Evolutionary conservation across 225 moss, liverwort and hornwort genomes (phyloP), one percentile per base, ranked within the genome.

Genomic region (Marchantia paleacea): DNA sequence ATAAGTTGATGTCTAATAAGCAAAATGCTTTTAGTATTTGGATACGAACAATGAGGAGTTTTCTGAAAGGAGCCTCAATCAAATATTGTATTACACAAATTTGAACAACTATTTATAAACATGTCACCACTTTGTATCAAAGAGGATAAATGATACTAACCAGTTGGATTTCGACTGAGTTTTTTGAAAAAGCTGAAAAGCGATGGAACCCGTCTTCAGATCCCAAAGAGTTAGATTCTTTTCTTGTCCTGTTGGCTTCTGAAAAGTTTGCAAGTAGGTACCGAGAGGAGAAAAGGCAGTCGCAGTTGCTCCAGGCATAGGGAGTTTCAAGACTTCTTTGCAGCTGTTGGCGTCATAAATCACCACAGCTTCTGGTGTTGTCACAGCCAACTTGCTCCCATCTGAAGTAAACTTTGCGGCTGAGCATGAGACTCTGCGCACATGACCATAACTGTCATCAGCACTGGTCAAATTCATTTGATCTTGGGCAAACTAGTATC

Each of bases 181-280:
- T 87, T 94, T 92, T 47, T 99, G 99, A 79, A 89, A 95, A 60
- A 93, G 90, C 75, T 94, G 94, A 26, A 95, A 87, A 76, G 81
- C 89, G 49, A 89, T 69, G 47, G 90, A 79, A 78, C 90, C 92
- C 15, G 95, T 85, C 29, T 73, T 82, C 82, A 87, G 67, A 69
- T 95, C 80, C 94, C 99, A 95, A 0, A 97, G 72, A 50, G 81
- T 87, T 74, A 99, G 85, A 84, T 99, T 99, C 85, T 91, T 92
- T 88, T 89, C 90, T 80, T 99, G 93, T 55, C 86, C 95, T 78
- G 83, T 81, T 71, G 95, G 91, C 84, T 94, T 94, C 14, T 94
- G 99, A 81, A 95, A 99, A 7, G 92, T 99, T 87, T 95, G 99
- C 85, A 99, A 82, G 83, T 94, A 95, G n/a, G 91, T 90, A 47